Base-by-base conservation (phyloP, 2,329 filamentous ascomycete genomes). In the Trichoderma koningii region DNA sequence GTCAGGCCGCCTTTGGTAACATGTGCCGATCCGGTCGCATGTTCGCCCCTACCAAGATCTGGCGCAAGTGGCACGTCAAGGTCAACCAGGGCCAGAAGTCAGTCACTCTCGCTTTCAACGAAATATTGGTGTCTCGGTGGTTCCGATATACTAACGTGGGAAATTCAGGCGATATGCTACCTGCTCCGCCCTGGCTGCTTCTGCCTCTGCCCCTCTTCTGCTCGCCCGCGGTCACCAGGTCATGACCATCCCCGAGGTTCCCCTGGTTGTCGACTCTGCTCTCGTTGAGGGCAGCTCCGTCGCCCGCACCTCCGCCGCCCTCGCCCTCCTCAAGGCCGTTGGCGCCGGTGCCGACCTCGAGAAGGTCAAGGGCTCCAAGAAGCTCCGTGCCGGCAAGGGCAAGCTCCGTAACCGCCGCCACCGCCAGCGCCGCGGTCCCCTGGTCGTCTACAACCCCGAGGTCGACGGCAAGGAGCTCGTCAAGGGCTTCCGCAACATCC, bases 41-140 rank as follows among this genome's bases (percentile, higher is more conserved):
- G 95, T 99, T 99, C 85, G 95, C 95, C 75, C 95, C 95, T 74
- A 99, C 95, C 84, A 99, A 99, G 90, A 91, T 97, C 85, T 99
- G 95, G 96, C 89, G 95, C 82, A 97, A 97, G 87, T 99, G 95
- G 96, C 95, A 99, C 88, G 88, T 97, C 87, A 98, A 98, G 93
- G 88, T 99, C 89, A 97, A 96, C 88, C 88, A 96, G 83, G 91
- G 91, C 82, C 95, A 99, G 89, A 97, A 95, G 92, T 93, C 80
- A 82, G 87, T 81, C 34, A 55, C 68, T 62, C 67, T 42, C 7
- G 41, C 7, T 15, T 12, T 5, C 30, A 12, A 26, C 2, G 53
- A 9, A 41, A 26, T 50, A 7, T 7, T 21, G n/a, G 19, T 21
- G 7, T 28, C 12, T 17, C 41, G 26, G 4, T n/a, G 60, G 44